Base-by-base conservation (phyloP, 1,139 yeast species). In the Geotrichum fermentans region DNA sequence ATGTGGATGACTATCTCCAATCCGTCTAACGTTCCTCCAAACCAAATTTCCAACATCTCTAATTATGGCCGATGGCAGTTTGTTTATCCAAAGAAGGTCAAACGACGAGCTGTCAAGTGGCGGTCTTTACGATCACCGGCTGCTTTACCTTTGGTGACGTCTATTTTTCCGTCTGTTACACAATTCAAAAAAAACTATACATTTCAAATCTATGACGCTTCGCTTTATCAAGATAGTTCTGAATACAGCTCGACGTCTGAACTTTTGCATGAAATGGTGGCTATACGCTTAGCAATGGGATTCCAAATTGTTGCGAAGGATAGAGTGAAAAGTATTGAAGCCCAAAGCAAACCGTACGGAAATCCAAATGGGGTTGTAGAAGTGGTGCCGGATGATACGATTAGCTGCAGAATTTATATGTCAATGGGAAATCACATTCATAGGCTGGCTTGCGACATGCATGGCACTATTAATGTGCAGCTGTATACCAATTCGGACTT, bases 71-170 rank as follows among this genome's bases (percentile, higher is more conserved):
- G 95, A 54, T 94, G 98, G 98, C 82, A 81, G 49, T 88, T 85
- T 64, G 94, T 87, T 0, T 86, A 87, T 60, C 96, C 97, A 0
- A 74, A 75, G 13, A 76, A 78, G 40, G 78, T 81, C 21, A 79
- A 77, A 47, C 71, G 89, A 41, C 77, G 80, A 56, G 73, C 78
- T 11, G 83, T 90, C 40, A 90, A 90, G 62, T 94, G 98, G 98
- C 77, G 87, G 51, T 90, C 97, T 0, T 73, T 94, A 49, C 84
- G 88, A 32, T 80, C 96, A 0, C 99, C 99, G 0, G 97, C 97
- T 0, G 83, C 95, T 3, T 69, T 94, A 21, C 99, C 99, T 0
- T 71, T 84, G 0, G 80, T 87, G 1, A 81, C 95, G 0, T 78
- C 84, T 0, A 73, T 82, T 7, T 88, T 90, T 60, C 97, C 97